Base-by-base conservation (phyloP, 2,329 filamentous ascomycete genomes). In the Claviceps sp. region DNA sequence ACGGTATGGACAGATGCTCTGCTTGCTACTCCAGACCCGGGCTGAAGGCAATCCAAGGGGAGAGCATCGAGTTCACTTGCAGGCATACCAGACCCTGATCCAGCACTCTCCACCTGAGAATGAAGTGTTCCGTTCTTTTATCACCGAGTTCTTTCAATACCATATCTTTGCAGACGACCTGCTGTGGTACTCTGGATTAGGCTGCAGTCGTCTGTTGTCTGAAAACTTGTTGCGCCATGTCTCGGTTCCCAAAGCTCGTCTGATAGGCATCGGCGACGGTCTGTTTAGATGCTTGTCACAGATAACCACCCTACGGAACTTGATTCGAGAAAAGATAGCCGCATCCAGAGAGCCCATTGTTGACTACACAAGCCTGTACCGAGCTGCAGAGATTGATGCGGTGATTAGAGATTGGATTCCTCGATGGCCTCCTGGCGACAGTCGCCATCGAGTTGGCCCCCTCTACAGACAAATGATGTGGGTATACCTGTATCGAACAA, bases 71-170 rank as follows among this genome's bases (percentile, higher is more conserved):
- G 74, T 85, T 47, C 88, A 95, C 62, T 81, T 95, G 56, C 74
- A 83, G 54, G 85, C 80, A 1, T 90, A 90, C 56, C 80, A 86
- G 58, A 77, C 77, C 52, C 75, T 94, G 53, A 80, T 91, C n/a
- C 73, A 72, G 43, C 69, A 76, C 52, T 76, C 70, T 1, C 80
- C 81, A 61, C 72, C 85, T 50, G 61, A 78, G 61, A 70, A 89
- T 74, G 67, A 81, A 20, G 78, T 81, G 22, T 88, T 93, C 61
- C 61, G 71, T 29, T 68, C 72, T 9, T 81, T 81, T 58, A 77
- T 81, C 53, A 82, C 83, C 55, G 83, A 86, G 63, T 91, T 94
- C 68, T 91, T 94, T 66, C 85, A 89, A 63, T 95, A 93, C 60
- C 87, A 93, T 64, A 79, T 83, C 42, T 78, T 74, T 54, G 78